Evolutionary conservation across 306 rosid genomes (phyloP), one percentile per base, ranked within the genome.

Genomic region (Astragalus glycyphyllos): DNA sequence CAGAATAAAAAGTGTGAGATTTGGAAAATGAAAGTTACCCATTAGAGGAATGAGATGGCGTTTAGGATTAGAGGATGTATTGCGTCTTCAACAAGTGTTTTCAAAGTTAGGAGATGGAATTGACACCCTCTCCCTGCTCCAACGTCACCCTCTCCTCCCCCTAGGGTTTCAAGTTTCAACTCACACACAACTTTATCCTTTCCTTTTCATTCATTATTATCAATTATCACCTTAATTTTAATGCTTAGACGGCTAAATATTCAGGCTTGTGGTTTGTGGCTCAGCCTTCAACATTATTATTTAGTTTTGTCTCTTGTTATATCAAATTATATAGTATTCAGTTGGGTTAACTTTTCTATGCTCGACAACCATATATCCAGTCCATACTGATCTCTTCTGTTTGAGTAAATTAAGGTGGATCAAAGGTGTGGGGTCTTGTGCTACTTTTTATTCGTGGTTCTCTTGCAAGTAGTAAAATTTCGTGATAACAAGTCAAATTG

Each of bases 51-150:
- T 29, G 50, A 0, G 61, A 16, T 58, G 47, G 45, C 62, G 37
- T 35, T 15, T 74, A 7, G 58, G 71, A 65, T 65, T 77, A 45
- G 49, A 48, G 31, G 53, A 64, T 47, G 61, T 58, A 67, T 65
- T 82, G 87, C 84, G 83, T 87, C 82, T 80, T 75, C 65, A 41
- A 63, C 81, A 78, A 82, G 79, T 77, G 57, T 58, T 76, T 81
- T 76, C 46, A 42, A 56, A 72, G 61, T 54, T 77, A 72, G 58
- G 81, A 6, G 66, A 7, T 44, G 58, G 68, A 73, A 40, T 35
- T 6, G 40, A 82, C 31, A 26, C 31, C 31, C 31, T 26, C 31
- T 26, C 31, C 31, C 31, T 26, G 31, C 31, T 26, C 31, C 31
- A 26, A 26, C 31, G 31, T 26, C 31, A 26, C 31, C 31, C 31